Percentiles rank a stretch among this genome's conserved stretches.
Evolutionary conservation across 1,139 yeast genomes (phyloP).

Genomic region (Diutina catenulata): DNA sequence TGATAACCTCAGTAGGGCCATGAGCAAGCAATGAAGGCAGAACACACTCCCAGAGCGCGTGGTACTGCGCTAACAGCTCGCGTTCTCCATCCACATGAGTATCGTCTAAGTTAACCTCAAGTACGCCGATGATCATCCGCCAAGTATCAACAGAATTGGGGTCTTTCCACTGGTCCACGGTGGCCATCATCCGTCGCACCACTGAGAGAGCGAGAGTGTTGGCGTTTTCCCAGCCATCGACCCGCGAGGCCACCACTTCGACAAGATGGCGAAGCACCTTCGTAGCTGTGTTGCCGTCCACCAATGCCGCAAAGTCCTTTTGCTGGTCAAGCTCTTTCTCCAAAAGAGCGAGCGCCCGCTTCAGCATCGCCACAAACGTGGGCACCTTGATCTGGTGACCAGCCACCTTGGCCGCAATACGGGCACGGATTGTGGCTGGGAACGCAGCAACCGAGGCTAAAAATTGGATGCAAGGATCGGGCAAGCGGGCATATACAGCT

Average conservation of each 20-base stretch:
- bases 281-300: not conserved
- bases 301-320: not conserved
- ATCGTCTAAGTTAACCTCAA: not conserved
- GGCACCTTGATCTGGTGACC: slow-evolving; percentile 39
- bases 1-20: not conserved
- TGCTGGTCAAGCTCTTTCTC: slow-evolving; percentile 18
- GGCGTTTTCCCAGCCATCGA: not conserved
- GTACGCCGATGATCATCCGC: not conserved
- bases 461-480: slow-evolving; percentile 38
- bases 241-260: not conserved
- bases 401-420: slow-evolving; percentile 31
- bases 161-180: not conserved
- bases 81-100: not conserved
- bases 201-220: not conserved
- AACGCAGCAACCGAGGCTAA: slow-evolving; percentile 39
- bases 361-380: slow-evolving; percentile 55
- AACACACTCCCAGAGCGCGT: not conserved
- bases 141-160: not conserved
- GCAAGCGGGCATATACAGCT: slow-evolving; percentile 22
- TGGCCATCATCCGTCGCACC: not conserved
- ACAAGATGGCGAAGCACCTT: not conserved
- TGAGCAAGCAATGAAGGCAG: not conserved
- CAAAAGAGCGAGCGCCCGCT: slow-evolving; percentile 34
- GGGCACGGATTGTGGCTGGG: slow-evolving; percentile 47
- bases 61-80: not conserved